A percentile compares a stretch with the other conserved stretches of the same genome.
These are phyloP conservation scores for Nigrospora sphaerica DNA, from an alignment of 2,329 filamentous ascomycete genomes.

Conservation along the genomic window DNA sequence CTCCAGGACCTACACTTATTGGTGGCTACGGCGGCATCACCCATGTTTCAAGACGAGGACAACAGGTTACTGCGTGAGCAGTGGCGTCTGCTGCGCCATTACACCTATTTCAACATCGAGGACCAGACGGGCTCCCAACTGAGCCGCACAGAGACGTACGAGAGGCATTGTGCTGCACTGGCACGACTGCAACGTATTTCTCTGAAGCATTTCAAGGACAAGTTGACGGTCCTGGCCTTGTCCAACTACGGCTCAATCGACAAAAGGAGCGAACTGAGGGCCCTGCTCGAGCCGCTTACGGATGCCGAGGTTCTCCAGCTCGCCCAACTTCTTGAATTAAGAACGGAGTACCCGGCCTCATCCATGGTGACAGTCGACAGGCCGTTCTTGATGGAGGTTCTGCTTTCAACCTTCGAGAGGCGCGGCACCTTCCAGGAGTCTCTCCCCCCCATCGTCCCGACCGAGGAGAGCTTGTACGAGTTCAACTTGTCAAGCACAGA, in stretches of 20 bases:
- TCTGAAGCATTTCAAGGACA: constrained; percentile 78
- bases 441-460: constrained; percentile 70
- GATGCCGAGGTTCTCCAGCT: constrained; percentile 69
- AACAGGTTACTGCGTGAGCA: constrained; percentile 78
- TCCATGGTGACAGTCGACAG: constrained; percentile 58
- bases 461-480: constrained; percentile 76
- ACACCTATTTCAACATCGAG: constrained; percentile 81
- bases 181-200: constrained; percentile 73
- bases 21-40: constrained; percentile 69
- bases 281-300: constrained; percentile 64
- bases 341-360: constrained; percentile 73
- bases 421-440: constrained; percentile 76
- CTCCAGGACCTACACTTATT: constrained; percentile 80
- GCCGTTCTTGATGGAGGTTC: constrained; percentile 59
- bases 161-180: constrained; percentile 68
- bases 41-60: constrained; percentile 66
- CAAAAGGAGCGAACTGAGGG: constrained; percentile 68
- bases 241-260: constrained; percentile 90
- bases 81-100: constrained; percentile 73
- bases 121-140: constrained; percentile 80
- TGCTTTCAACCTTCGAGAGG: constrained; percentile 70
- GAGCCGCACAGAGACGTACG: constrained; percentile 65
- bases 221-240: constrained; percentile 82
- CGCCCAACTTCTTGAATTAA: constrained; percentile 64
- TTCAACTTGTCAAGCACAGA: constrained; percentile 72